phyloP scores from a whole-genome alignment of 805 yeast species.

The Sugiyamaella lignohabitans region DNA sequence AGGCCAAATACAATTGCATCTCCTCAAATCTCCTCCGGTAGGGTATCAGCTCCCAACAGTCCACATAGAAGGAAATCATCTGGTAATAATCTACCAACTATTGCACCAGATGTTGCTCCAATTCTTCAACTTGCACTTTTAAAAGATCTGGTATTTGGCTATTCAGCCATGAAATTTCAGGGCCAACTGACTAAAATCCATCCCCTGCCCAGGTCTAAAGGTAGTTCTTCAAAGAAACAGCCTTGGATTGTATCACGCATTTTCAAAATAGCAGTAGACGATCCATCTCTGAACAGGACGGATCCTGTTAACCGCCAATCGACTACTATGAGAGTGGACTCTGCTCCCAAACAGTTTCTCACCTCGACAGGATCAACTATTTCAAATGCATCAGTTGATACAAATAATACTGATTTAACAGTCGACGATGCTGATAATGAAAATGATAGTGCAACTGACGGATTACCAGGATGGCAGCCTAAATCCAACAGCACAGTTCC shows the following conservation, averaged over 20 bases:
- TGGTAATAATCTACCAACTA: not conserved
- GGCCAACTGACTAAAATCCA: conserved; percentile 22
- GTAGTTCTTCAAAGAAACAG: not conserved
- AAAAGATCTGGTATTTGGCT: conserved; percentile 23
- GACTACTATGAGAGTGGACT: not conserved
- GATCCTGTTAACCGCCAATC: not conserved
- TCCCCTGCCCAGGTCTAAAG: conserved; percentile 13
- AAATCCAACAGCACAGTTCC: conserved; percentile 1
- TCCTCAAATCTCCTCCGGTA: too few species aligned
- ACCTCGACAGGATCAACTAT: not conserved
- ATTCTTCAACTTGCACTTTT: conserved; percentile 12
- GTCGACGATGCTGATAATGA: not conserved
- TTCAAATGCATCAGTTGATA: not conserved
- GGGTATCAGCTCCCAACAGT: not conserved
- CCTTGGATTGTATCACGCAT: conserved; percentile 20
- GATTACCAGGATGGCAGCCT: conserved; percentile 10
- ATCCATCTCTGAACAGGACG: too few species aligned
- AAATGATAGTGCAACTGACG: conserved; percentile 1
- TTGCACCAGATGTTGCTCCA: conserved; percentile 5
- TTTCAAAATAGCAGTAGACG: conserved; percentile 19
- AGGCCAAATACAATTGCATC: not conserved
- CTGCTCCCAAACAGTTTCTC: not conserved
- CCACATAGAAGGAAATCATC: too few species aligned
- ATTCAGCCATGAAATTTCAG: conserved; percentile 20
- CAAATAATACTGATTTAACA: not conserved